A percentile compares a stretch with the other conserved stretches of the same genome.
Conservation (phyloP, 2,329 filamentous ascomycete species). For the Alternaria solani region DNA sequence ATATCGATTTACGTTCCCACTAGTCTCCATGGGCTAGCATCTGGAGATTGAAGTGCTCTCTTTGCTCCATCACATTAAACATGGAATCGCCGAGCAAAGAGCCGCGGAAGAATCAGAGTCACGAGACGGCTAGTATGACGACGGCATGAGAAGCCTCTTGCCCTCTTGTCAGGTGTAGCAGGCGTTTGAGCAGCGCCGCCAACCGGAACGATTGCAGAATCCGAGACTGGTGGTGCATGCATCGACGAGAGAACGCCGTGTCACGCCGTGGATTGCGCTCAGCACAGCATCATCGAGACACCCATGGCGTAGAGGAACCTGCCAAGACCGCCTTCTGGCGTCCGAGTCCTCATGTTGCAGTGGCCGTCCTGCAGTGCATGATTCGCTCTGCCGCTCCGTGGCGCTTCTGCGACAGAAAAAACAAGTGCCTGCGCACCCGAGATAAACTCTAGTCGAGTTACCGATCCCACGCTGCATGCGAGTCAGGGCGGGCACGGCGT, state of each 20-base stretch:
- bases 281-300: conserved; percentile 25
- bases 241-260: conserved; percentile 25
- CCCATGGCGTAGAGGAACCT: conserved; percentile 33
- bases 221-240: conserved; percentile 40
- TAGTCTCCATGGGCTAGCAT: conserved; percentile 26
- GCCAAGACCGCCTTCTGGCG: conserved; percentile 28
- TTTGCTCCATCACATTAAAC: conserved; percentile 10
- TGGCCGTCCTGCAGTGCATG: conserved; percentile 36
- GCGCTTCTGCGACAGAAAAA: conserved; percentile 40
- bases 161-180: conserved; percentile 4
- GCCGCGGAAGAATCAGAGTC: conserved; percentile 8
- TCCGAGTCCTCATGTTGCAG: conserved; percentile 39
- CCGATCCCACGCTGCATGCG: conserved; percentile 35
- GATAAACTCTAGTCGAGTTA: conserved; percentile 23
- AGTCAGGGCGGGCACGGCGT: conserved; percentile 28
- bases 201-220: conserved; percentile 31
- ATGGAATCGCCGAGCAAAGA: conserved; percentile 10
- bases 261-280: conserved; percentile 35
- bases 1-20: conserved; percentile 20
- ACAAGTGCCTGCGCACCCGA: conserved; percentile 40
- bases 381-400: conserved; percentile 39
- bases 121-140: conserved; percentile 17
- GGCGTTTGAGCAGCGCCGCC: conserved; percentile 14
- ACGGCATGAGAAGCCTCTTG: conserved; percentile 7
- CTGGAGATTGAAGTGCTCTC: conserved; percentile 17